Conservation (phyloP, 2,329 filamentous ascomycete species). For the Cercospora canescens region DNA sequence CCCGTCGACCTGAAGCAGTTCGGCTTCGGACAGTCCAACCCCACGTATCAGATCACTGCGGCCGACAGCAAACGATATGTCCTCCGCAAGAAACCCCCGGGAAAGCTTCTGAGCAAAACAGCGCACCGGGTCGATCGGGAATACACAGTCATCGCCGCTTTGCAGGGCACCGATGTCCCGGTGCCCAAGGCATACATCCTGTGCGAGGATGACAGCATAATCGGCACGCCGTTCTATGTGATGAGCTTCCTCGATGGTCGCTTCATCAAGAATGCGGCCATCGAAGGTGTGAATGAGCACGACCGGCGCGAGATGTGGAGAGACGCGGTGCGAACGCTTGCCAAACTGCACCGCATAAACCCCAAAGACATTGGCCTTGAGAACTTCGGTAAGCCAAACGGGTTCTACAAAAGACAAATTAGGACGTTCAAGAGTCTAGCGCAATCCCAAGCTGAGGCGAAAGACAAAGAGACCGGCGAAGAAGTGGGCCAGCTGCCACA, state of each 20-base stretch:
- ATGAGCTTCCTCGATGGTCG: constrained; percentile 95
- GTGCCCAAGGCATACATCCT: constrained; percentile 81
- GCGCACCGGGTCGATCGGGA: constrained; percentile 97
- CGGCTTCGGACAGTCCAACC: constrained; percentile 86
- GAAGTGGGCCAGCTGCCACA: constrained; percentile 81
- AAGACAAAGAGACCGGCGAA: constrained; percentile 74
- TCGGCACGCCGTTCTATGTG: constrained; percentile 94
- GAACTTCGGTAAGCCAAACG: constrained; percentile 68
- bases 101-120: constrained; percentile 84
- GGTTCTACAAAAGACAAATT: constrained; percentile 86
- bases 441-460: constrained; percentile 70
- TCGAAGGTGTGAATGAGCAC: constrained; percentile 68
- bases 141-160: constrained; percentile 83
- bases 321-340: constrained; percentile 78
- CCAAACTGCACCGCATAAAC: constrained; percentile 77
- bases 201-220: constrained; percentile 76
- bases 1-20: constrained; percentile 92
- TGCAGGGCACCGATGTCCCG: constrained; percentile 76
- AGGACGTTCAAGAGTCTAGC: constrained; percentile 79
- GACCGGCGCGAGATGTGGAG: constrained; percentile 82
- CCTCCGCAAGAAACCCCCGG: constrained; percentile 95
- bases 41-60: constrained; percentile 87
- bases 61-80: constrained; percentile 73
- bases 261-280: constrained; percentile 84
- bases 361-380: constrained; percentile 67